Conservation (phyloP, 176 grass and related monocot species). For the Panicum miliaceum region DNA sequence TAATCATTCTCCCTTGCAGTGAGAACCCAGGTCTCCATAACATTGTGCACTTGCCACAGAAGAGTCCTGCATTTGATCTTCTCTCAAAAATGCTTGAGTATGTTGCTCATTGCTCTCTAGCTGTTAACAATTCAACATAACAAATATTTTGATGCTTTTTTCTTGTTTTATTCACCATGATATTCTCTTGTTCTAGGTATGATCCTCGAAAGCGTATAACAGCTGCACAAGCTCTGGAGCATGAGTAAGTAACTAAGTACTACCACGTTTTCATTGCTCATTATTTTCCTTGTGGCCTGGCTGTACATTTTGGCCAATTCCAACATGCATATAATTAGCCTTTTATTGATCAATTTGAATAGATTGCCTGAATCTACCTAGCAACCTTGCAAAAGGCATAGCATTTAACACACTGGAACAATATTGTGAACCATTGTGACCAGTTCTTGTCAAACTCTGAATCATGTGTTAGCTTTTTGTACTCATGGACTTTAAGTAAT, state of each 20-base stretch:
- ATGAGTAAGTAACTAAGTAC: conserved; percentile 87
- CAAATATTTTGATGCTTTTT: conserved; percentile 19
- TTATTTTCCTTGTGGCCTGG: background rate
- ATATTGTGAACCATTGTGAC: background rate
- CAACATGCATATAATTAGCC: background rate
- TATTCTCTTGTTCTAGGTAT: conserved; percentile 70
- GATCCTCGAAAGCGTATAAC: conserved; percentile 96
- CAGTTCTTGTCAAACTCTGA: background rate
- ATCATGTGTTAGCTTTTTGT: background rate
- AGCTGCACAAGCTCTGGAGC: conserved; percentile 91
- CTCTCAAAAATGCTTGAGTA: conserved; percentile 99
- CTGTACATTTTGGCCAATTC: conserved; percentile 25
- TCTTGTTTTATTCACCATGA: conserved; percentile 25
- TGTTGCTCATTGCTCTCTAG: conserved; percentile 39
- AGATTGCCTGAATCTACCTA: conserved; percentile 34
- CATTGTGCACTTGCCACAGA: conserved; percentile 78
- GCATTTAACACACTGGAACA: conserved; percentile 3
- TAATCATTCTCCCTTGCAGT: conserved; percentile 56
- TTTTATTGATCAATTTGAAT: background rate
- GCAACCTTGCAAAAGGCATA: conserved; percentile 7
- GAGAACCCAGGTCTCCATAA: conserved; percentile 90
- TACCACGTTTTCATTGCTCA: conserved; percentile 30
- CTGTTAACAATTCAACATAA: conserved; percentile 29
- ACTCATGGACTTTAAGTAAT: conserved; percentile 1
- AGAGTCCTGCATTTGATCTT: conserved; percentile 89